phyloP scores from a whole-genome alignment of 1,284 basidiomycete species.

The Irpex lacteus region DNA sequence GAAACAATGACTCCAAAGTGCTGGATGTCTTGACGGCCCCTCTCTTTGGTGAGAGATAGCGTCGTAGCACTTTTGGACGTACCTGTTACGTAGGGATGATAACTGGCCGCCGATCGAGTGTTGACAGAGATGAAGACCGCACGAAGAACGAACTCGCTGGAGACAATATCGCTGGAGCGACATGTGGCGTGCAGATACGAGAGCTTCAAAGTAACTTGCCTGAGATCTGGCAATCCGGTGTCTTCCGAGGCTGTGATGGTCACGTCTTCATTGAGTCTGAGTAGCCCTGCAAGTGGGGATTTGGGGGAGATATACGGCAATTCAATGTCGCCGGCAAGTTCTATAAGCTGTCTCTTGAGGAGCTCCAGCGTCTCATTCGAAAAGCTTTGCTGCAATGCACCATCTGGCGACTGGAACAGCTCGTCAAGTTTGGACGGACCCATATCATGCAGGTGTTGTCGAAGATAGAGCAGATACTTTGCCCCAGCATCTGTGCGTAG shows the following conservation, averaged over 20 bases:
- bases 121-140: conserved; percentile 15
- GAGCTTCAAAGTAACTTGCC: conserved; percentile 1
- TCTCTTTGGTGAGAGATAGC: conserved; percentile 17
- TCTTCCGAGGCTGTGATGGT: not conserved
- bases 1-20: conserved; percentile 39
- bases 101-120: conserved; percentile 18
- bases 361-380: conserved; percentile 23
- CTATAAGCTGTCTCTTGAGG: conserved; percentile 17
- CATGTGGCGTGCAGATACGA: conserved; percentile 5
- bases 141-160: conserved; percentile 20
- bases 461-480: conserved; percentile 71
- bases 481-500: conserved; percentile 65
- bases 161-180: not conserved
- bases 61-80: conserved; percentile 21
- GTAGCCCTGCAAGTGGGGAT: conserved; percentile 3
- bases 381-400: conserved; percentile 14
- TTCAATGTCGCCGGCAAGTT: conserved; percentile 8
- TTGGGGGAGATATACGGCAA: not conserved
- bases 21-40: conserved; percentile 27
- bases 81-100: conserved; percentile 14
- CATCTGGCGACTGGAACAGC: conserved; percentile 14
- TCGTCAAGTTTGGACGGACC: conserved; percentile 24
- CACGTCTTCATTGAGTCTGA: not conserved
- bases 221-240: not conserved
- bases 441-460: conserved; percentile 46